Evolutionary conservation across 1,284 basidiomycete species (phyloP).

Genomic region (Phenoliferia sp.): DNA sequence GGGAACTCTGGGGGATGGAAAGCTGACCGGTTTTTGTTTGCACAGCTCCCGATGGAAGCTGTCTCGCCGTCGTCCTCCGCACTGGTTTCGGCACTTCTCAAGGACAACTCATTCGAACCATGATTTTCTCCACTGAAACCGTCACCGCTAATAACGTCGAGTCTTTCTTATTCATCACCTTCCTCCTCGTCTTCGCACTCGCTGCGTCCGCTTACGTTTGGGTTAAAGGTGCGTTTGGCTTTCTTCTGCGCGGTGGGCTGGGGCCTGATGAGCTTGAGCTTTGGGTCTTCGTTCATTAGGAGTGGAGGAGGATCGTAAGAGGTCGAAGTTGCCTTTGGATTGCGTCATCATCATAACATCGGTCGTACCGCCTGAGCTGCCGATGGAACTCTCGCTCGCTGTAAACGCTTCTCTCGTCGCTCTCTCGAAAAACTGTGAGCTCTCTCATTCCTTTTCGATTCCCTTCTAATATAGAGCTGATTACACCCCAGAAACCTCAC

Average conservation of each 20-base stretch:
- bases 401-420: conserved; percentile 92
- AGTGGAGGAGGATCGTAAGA: conserved; percentile 81
- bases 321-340: conserved; percentile 85
- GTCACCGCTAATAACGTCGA: conserved; percentile 91
- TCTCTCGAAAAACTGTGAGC: conserved; percentile 78
- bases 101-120: conserved; percentile 89
- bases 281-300: conserved; percentile 55
- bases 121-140: conserved; percentile 94
- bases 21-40: too few species aligned
- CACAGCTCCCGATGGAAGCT: conserved; percentile 73
- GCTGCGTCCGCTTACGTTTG: conserved; percentile 95
- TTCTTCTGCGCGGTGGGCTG: not conserved
- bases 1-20: too few species aligned
- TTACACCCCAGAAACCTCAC: not conserved
- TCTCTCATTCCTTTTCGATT: not conserved
- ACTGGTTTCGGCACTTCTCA: conserved; percentile 95
- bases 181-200: conserved; percentile 90
- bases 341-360: conserved; percentile 92
- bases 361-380: conserved; percentile 89
- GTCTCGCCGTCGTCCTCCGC: conserved; percentile 80
- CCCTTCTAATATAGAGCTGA: not conserved
- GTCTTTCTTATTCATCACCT: conserved; percentile 90
- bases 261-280: too few species aligned
- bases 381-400: conserved; percentile 91
- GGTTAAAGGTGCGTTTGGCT: conserved; percentile 67